Evolutionary conservation across 2,329 filamentous ascomycete genomes (phyloP).

Genomic region (Ceratocystis albifundus): DNA sequence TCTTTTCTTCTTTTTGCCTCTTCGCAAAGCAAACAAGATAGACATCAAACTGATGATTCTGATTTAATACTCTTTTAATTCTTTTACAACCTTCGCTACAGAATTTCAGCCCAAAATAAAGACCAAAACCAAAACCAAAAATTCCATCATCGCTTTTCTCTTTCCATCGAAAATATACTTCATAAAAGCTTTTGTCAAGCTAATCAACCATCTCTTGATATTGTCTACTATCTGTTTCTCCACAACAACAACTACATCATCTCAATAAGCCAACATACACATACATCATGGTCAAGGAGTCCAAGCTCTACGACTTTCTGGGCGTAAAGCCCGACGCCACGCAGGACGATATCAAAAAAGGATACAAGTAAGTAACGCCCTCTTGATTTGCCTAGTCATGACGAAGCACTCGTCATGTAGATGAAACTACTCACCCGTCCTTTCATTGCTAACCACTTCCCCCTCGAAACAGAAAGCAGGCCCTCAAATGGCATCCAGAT

Average conservation of each 20-base stretch:
- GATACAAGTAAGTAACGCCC: conserved; percentile 55
- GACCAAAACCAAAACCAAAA: not conserved
- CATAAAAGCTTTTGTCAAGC: not conserved
- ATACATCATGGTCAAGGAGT: conserved; percentile 75
- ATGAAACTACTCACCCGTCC: not conserved
- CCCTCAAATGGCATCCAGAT: conserved; percentile 88
- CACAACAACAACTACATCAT: not conserved
- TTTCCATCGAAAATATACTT: not conserved
- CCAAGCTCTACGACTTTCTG: conserved; percentile 85
- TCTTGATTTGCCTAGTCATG: too few species aligned
- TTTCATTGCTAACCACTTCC: not conserved
- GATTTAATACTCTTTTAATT: not conserved
- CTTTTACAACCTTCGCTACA: not conserved
- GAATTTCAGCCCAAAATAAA: not conserved
- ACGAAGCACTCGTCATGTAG: not conserved
- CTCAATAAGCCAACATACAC: conserved; percentile 15
- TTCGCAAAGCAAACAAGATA: not conserved
- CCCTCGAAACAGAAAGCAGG: conserved; percentile 54
- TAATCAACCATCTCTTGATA: not conserved
- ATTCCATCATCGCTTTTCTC: too few species aligned
- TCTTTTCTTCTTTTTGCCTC: too few species aligned
- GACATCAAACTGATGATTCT: not conserved
- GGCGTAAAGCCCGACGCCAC: conserved; percentile 65
- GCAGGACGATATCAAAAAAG: conserved; percentile 96
- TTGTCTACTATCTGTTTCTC: not conserved